phyloP scores from a whole-genome alignment of 2,329 filamentous ascomycete species.

The Trichophyton equinum region DNA sequence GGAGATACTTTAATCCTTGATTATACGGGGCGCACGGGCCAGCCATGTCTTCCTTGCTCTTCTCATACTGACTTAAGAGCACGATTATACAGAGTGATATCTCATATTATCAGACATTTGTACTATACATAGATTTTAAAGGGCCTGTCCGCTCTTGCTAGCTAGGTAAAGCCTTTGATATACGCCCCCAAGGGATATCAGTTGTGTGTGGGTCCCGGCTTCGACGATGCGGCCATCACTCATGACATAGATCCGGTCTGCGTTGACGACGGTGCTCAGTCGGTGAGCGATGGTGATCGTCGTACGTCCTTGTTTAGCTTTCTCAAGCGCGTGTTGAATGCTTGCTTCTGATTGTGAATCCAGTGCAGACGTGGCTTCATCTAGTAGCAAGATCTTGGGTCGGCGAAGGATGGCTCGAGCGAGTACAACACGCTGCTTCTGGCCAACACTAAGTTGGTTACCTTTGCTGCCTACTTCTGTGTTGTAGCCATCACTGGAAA shows the following conservation, averaged over 20 bases:
- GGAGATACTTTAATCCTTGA: too few relatives aligned
- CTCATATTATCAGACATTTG: not conserved
- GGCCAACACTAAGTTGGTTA: slow-evolving; percentile 40
- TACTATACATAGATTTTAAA: not conserved
- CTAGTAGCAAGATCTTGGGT: slow-evolving; percentile 39
- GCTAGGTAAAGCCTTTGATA: slow-evolving; percentile 39
- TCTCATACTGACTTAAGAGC: too few relatives aligned
- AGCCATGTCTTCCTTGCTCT: too few relatives aligned
- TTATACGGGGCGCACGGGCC: too few relatives aligned
- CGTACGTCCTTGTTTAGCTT: slow-evolving; percentile 38
- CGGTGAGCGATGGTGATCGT: slow-evolving; percentile 64
- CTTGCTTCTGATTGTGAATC: slow-evolving; percentile 52
- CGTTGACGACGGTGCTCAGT: slow-evolving; percentile 61
- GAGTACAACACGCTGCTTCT: slow-evolving; percentile 42
- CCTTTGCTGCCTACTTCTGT: slow-evolving; percentile 45
- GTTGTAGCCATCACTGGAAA: slow-evolving; percentile 26
- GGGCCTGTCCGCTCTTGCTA: not conserved
- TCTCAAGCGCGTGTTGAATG: slow-evolving; percentile 55
- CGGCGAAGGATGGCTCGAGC: slow-evolving; percentile 41
- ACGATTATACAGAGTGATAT: too few relatives aligned
- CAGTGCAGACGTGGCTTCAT: slow-evolving; percentile 45
- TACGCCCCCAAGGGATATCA: slow-evolving; percentile 50
- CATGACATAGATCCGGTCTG: slow-evolving; percentile 67
- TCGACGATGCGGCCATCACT: slow-evolving; percentile 54
- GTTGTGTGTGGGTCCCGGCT: slow-evolving; percentile 51